Base-by-base conservation (phyloP, 257 asterid species). In the Fraxinus pennsylvanica region DNA sequence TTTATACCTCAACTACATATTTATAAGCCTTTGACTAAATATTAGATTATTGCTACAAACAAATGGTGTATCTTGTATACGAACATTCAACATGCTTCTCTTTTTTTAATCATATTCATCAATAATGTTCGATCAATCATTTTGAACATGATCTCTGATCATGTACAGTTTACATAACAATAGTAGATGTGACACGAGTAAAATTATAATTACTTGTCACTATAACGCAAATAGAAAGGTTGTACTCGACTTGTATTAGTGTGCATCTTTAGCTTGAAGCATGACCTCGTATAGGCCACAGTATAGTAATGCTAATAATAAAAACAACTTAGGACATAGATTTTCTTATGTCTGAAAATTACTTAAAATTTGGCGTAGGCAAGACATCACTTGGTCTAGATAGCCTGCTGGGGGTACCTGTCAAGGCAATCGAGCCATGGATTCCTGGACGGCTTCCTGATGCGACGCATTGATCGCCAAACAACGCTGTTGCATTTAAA, bases 401-500 rank as follows among this genome's bases (percentile, higher is more conserved):
- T 69, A 1, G 47, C 74, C 77, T 72, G 61, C 82, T 81, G 77
- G 5, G 97, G 92, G 72, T 94, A 94, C 85, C 87, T 77, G 50
- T 85, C 84, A 61, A 89, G 25, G 71, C 92, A 89, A 35, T 90
- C 91, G 19, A 89, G 78, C 99, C 99, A 95, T 4, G 99, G 99
- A 76, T 87, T 91, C 59, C 75, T 75, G 0, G 81, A 43, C 4
- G 91, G 82, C 80, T 43, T 85, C 83, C 73, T 84, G 50, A 81
- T 69, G 73, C 84, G 84, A 0, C 91, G 81, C 80, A 91, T 12
- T 52, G 98, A 82, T 84, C 88, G 80, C 99, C 98, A 95, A 72
- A 93, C 98, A 4, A 86, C 92, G 38, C 98, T 93, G 81, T 95
- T 95, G 78, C 99, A 95, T 85, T 95, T 95, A 33, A 95, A 93